phyloP scores from a whole-genome alignment of 192 early-diverging fungal genomes.

The Coemansia sp. region DNA sequence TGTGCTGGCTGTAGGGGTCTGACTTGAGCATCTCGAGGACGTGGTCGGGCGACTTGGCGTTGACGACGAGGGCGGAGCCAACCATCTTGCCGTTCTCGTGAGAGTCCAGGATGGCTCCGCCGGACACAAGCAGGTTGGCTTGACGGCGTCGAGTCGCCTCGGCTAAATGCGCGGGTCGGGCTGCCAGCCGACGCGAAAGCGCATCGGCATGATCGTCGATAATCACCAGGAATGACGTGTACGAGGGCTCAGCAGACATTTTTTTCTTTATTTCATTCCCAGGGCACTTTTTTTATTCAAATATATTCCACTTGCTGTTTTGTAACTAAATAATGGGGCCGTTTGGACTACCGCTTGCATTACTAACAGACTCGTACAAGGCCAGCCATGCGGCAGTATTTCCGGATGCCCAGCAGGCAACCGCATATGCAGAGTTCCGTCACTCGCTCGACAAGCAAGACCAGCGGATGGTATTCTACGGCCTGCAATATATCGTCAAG shows the following conservation, averaged over 20 bases:
- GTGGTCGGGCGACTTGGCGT: slow-evolving; percentile 48
- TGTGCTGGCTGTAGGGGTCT: slow-evolving; percentile 56
- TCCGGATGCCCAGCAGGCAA: slow-evolving; percentile 66
- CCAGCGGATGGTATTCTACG: slow-evolving; percentile 77
- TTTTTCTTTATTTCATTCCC: neutral
- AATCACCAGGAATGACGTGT: slow-evolving; percentile 52
- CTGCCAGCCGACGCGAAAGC: slow-evolving; percentile 40
- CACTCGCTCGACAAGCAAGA: slow-evolving; percentile 66
- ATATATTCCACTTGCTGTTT: neutral
- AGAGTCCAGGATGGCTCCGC: slow-evolving; percentile 57
- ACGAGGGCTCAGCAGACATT: neutral
- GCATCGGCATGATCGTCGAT: slow-evolving; percentile 55
- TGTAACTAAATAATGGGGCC: slow-evolving; percentile 38
- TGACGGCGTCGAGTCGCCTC: slow-evolving; percentile 29
- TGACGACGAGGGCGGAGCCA: slow-evolving; percentile 55
- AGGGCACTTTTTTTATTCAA: neutral
- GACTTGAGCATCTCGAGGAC: slow-evolving; percentile 44
- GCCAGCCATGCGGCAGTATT: slow-evolving; percentile 71
- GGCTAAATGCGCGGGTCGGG: slow-evolving; percentile 48
- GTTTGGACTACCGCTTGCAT: slow-evolving; percentile 58
- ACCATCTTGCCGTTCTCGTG: slow-evolving; percentile 55
- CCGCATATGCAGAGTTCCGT: slow-evolving; percentile 85
- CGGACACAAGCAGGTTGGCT: slow-evolving; percentile 38
- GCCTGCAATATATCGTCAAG: slow-evolving; percentile 82
- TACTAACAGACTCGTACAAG: slow-evolving; percentile 89